A percentile compares a stretch with the other conserved stretches of the same genome.
Evolutionary conservation across 768 basidiomycete species (phyloP).

Genomic region (Mrakia frigida): DNA sequence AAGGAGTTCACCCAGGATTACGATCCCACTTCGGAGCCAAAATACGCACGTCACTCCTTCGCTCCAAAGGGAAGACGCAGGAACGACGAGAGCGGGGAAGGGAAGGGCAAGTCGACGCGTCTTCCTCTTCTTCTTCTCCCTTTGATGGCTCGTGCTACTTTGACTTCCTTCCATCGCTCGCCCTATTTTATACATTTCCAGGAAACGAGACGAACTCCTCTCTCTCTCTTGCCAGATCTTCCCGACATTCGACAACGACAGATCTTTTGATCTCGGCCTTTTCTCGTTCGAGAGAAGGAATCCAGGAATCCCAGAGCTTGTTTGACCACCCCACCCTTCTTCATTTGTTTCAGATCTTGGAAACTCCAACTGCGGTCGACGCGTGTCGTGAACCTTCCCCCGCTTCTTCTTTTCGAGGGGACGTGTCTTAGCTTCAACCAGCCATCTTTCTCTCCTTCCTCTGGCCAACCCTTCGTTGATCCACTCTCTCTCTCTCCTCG

Average conservation of each 20-base stretch:
- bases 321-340: too few relatives aligned
- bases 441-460: conserved; percentile 2
- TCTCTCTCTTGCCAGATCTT: too few relatives aligned
- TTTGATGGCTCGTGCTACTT: background rate
- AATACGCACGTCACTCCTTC: too few relatives aligned
- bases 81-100: background rate
- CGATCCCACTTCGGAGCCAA: too few relatives aligned
- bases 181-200: background rate
- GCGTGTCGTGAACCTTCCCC: background rate
- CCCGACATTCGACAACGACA: too few relatives aligned
- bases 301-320: too few relatives aligned
- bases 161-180: background rate
- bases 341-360: too few relatives aligned
- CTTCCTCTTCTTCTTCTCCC: background rate
- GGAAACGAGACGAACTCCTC: too few relatives aligned
- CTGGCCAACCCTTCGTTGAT: conserved; percentile 6
- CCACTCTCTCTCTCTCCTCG: background rate
- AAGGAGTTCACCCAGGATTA: too few relatives aligned
- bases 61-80: background rate
- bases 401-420: background rate
- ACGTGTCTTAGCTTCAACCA: conserved; percentile 2
- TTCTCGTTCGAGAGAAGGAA: too few relatives aligned
- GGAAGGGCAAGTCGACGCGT: background rate
- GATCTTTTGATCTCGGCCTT: too few relatives aligned
- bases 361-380: background rate